Percentiles rank a stretch among this genome's conserved stretches.
Evolutionary conservation across 345 rosid species (phyloP).

Genomic region (Brassica juncea): DNA sequence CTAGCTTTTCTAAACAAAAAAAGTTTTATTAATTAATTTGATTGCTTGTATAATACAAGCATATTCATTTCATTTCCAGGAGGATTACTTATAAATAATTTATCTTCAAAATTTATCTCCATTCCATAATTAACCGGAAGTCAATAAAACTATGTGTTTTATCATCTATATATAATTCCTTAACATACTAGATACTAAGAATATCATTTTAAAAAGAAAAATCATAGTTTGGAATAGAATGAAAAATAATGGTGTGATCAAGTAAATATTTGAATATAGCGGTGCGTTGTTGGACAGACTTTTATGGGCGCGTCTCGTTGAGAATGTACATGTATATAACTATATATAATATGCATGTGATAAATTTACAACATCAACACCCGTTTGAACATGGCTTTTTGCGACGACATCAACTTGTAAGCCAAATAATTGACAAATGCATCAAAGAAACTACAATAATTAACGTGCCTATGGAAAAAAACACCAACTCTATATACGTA

Average conservation of each 20-base stretch:
- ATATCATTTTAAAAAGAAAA: background rate
- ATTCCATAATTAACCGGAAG: background rate
- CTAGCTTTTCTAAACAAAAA: background rate
- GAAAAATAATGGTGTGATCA: background rate
- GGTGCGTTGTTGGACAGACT: background rate
- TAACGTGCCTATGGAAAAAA: conserved; percentile 21
- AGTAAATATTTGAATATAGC: background rate
- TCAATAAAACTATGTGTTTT: background rate
- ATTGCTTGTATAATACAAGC: background rate
- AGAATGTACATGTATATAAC: background rate
- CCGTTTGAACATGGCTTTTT: background rate
- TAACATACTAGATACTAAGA: background rate
- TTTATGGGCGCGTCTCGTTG: background rate
- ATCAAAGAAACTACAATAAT: conserved; percentile 19
- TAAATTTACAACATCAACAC: background rate
- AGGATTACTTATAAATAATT: background rate
- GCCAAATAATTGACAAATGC: conserved; percentile 16
- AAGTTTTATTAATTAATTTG: background rate
- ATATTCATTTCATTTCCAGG: background rate
- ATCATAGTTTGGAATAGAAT: background rate
- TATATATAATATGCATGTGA: conserved; percentile 4
- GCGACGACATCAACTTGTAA: conserved; percentile 6
- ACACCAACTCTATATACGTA: conserved; percentile 7
- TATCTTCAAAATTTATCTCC: background rate
- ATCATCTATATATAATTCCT: background rate